Conservation (phyloP, 495 filamentous ascomycete genomes). For the Daldinia decipiens region DNA sequence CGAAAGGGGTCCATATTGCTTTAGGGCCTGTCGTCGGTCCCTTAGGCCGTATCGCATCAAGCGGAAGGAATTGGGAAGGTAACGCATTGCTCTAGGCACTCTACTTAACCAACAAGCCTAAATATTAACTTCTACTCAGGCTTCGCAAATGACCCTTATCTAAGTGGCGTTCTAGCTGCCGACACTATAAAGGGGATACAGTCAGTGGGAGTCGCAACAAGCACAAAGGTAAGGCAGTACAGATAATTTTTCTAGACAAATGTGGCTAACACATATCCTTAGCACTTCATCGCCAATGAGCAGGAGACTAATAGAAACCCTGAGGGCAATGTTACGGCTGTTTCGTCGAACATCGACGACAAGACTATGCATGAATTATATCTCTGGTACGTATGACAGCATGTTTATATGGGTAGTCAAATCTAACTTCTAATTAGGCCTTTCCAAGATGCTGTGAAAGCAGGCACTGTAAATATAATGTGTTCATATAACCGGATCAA, state of each 20-base stretch:
- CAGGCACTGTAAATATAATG: slow-evolving; percentile 71
- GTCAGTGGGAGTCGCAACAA: slow-evolving; percentile 63
- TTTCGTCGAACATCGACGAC: slow-evolving; percentile 73
- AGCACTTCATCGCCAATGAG: slow-evolving; percentile 73
- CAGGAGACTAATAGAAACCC: slow-evolving; percentile 72
- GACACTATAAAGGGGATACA: slow-evolving; percentile 63
- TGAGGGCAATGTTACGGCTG: slow-evolving; percentile 53
- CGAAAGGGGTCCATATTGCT: slow-evolving; percentile 72
- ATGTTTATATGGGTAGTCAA: slow-evolving; percentile 50
- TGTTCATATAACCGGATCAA: slow-evolving; percentile 77
- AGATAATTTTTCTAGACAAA: neutral
- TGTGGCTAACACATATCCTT: slow-evolving; percentile 12
- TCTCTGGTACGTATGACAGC: slow-evolving; percentile 63
- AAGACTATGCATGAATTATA: slow-evolving; percentile 77
- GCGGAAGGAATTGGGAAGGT: slow-evolving; percentile 69
- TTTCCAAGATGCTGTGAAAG: slow-evolving; percentile 72
- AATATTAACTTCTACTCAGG: slow-evolving; percentile 40
- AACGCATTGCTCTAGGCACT: neutral
- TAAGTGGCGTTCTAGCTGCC: slow-evolving; percentile 57
- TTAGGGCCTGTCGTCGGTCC: slow-evolving; percentile 73
- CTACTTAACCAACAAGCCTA: no score
- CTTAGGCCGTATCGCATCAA: slow-evolving; percentile 60
- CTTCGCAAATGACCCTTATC: slow-evolving; percentile 62
- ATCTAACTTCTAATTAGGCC: slow-evolving; percentile 54
- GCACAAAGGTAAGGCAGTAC: slow-evolving; percentile 56